Base-by-base conservation (phyloP, 148 eudicot species). In the Polygonum aviculare region DNA sequence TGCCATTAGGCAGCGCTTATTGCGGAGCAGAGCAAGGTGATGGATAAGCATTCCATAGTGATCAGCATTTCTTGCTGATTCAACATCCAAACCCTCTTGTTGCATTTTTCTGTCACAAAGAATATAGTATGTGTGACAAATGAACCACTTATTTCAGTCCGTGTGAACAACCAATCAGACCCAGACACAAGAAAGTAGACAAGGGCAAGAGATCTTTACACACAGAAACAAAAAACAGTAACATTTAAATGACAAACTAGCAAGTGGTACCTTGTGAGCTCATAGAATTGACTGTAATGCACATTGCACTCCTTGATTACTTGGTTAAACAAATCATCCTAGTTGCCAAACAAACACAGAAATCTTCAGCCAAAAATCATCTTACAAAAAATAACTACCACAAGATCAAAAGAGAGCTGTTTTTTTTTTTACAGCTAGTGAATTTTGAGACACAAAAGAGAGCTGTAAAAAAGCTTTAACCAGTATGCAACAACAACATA, bases 1-100 rank as follows among this genome's bases (percentile, higher is more conserved):
- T 36, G 97, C 90, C 96, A 89, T 87, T 52, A 94, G 86, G 83
- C 98, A 94, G 49, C 97, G 98, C 81, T 94, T 94, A 82, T 95
- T 90, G 79, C 98, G 96, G 55, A 90, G 83, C 72, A 94, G 77
- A 47, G 98, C 88, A 76, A 89, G 93, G 80, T 90, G 98, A 76
- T 90, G 97, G 79, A 89, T 86, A 73, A 95, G 96, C 86, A 88
- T 90, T 76, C 97, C 98, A 82, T 79, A 88, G 82, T 94, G 97
- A 76, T 94, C 91, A 26, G 93, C 84, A 62, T 83, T 94, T 83
- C 84, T 85, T 74, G 88, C 79, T 76, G 94, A 78, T 76, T 93
- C 90, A 73, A 78, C 82, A 72, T 77, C 88, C 52, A 80, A 80
- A 49, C 89, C 89, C 79, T 86, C 98, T 81, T 87, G 90, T 84